These are phyloP conservation scores for Colletotrichum noveboracense DNA, from an alignment of 2,329 filamentous ascomycete genomes.

Conservation along the genomic window DNA sequence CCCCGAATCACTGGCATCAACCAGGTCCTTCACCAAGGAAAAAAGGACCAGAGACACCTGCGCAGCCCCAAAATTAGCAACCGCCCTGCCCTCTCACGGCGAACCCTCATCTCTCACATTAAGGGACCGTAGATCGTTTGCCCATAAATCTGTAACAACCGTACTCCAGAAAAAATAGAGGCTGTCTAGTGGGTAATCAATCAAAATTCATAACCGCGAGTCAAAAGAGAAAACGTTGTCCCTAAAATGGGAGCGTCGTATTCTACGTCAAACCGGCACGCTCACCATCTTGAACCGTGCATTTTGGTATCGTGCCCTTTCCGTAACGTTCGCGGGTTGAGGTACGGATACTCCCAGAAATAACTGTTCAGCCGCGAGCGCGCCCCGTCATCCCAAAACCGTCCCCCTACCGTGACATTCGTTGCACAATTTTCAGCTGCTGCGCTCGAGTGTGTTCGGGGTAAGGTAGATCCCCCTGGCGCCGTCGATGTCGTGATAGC, in stretches of 20 bases:
- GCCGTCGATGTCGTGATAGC: neutral
- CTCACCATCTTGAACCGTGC: neutral
- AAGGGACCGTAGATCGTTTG: neutral
- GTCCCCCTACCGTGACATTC: neutral
- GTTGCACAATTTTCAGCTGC: neutral
- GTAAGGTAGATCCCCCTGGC: neutral
- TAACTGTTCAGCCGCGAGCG: neutral
- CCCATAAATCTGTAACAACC: neutral
- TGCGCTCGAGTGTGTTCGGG: neutral
- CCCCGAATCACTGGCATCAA: neutral
- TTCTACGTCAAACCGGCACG: neutral
- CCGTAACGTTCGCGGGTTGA: neutral
- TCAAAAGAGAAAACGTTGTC: neutral
- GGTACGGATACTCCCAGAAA: neutral
- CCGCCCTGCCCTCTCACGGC: neutral
- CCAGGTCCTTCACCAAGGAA: neutral
- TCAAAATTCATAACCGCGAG: neutral
- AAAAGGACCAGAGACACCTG: neutral
- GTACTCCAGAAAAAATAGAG: slow-evolving; percentile 1
- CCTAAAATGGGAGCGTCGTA: neutral
- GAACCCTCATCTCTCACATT: neutral
- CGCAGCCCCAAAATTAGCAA: neutral
- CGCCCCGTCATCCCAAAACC: neutral
- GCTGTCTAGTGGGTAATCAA: neutral
- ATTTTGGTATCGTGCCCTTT: neutral